These are phyloP conservation scores for Neurospora intermedia DNA, from an alignment of 495 filamentous ascomycete genomes.

Conservation along the genomic window DNA sequence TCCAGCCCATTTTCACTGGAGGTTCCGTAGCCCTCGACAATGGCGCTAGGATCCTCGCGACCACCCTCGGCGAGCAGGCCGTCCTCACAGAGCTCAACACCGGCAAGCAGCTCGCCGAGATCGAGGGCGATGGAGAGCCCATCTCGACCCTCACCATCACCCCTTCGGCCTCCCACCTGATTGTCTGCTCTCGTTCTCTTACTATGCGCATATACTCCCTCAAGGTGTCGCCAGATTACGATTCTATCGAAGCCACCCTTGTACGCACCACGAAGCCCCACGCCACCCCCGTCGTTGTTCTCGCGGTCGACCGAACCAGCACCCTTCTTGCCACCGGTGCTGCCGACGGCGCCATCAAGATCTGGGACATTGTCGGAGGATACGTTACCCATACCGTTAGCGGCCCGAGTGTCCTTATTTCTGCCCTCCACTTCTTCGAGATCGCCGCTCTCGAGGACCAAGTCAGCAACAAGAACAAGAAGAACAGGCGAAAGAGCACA, in stretches of 20 bases:
- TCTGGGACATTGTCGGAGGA: slow-evolving; percentile 90
- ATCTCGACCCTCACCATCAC: slow-evolving; percentile 84
- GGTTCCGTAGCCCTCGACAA: slow-evolving; percentile 76
- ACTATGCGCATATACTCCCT: slow-evolving; percentile 88
- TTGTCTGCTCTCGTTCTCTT: slow-evolving; percentile 84
- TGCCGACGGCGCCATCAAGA: slow-evolving; percentile 85
- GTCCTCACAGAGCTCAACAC: slow-evolving; percentile 76
- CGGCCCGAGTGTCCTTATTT: slow-evolving; percentile 82
- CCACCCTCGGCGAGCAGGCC: slow-evolving; percentile 79
- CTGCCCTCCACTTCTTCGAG: slow-evolving; percentile 86
- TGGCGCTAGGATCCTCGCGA: slow-evolving; percentile 72
- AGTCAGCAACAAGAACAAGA: slow-evolving; percentile 19
- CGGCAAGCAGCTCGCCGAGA: slow-evolving; percentile 68
- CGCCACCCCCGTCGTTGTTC: slow-evolving; percentile 72
- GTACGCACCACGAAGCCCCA: slow-evolving; percentile 83
- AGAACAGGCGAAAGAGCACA: slow-evolving; percentile 34
- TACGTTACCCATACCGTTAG: slow-evolving; percentile 92
- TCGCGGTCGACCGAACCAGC: slow-evolving; percentile 72
- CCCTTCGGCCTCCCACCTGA: slow-evolving; percentile 73
- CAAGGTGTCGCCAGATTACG: slow-evolving; percentile 41
- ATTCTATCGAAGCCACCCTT: slow-evolving; percentile 52
- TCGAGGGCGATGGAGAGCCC: slow-evolving; percentile 91
- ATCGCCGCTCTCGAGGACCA: slow-evolving; percentile 34
- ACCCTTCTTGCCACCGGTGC: slow-evolving; percentile 86
- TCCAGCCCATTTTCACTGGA: slow-evolving; percentile 90